Base-by-base conservation (phyloP, 306 rosid genomes). In the Malus sieversii region DNA sequence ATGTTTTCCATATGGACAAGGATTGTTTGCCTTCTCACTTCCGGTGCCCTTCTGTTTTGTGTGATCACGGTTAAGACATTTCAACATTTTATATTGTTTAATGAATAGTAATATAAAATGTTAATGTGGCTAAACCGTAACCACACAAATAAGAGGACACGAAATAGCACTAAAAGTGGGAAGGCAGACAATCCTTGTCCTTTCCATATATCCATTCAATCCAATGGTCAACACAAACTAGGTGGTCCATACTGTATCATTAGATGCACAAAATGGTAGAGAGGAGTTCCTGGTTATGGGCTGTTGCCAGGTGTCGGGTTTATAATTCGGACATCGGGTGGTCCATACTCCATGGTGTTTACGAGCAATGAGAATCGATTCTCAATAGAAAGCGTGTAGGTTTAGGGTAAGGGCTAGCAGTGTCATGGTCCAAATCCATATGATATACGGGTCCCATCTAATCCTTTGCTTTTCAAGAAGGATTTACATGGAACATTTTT, bases 281-380 rank as follows among this genome's bases (percentile, higher is more conserved):
- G 2, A 14, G 18, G 3, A 18, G 57, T 13, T 40, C 57, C 8
- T 30, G 52, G 19, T 18, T 8, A 52, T 18, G 78, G 6, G 59
- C 48, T 52, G n/a, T 2, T 68, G 88, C 82, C 81, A 81, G 65
- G 63, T 86, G 87, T 72, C 80, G 8, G 16, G 1, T 27, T 75
- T 48, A 51, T 16, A 77, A 71, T 5, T 38, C 40, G 78, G 84
- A 76, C 33, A 67, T 16, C 42, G 68, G 69, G 73, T 73, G 77
- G 69, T 62, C 77, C 82, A 64, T 57, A 60, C 71, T 64, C 63
- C 70, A 13, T 55, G 72, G 19, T 2, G 65, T 18, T 18, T 3
- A 66, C 8, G 13, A 53, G 27, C 25, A 22, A 60, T 71, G 55
- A 71, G 70, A 48, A 52, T 45, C 27, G 27, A 27, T 27, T 27